phyloP scores from a whole-genome alignment of 2,329 filamentous ascomycete species.

The Botryotinia convoluta region DNA sequence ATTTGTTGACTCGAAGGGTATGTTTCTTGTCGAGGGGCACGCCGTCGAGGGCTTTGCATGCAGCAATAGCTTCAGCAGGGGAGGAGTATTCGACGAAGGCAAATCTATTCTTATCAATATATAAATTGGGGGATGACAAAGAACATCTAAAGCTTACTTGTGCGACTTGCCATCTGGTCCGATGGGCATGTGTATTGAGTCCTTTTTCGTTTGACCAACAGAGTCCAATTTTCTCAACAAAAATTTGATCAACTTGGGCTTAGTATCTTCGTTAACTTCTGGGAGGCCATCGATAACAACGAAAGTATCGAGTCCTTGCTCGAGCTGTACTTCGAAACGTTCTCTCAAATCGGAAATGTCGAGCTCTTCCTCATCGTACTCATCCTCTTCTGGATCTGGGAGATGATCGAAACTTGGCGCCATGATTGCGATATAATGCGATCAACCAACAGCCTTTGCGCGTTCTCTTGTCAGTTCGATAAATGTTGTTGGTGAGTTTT shows the following conservation, averaged over 20 bases:
- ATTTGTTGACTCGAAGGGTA: constrained; percentile 92
- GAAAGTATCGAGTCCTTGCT: constrained; percentile 94
- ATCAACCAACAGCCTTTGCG: constrained; percentile 19
- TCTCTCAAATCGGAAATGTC: constrained; percentile 93
- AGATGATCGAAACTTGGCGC: constrained; percentile 91
- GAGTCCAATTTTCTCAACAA: constrained; percentile 87
- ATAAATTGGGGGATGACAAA: constrained; percentile 3
- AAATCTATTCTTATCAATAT: constrained; percentile 56
- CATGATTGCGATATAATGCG: constrained; percentile 58
- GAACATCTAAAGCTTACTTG: constrained; percentile 56
- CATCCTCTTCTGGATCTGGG: constrained; percentile 82
- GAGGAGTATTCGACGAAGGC: constrained; percentile 97
- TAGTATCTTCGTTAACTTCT: constrained; percentile 82
- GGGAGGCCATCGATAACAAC: constrained; percentile 95
- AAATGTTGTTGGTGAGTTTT: constrained; percentile 17
- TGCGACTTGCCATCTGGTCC: constrained; percentile 82
- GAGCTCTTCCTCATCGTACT: constrained; percentile 88
- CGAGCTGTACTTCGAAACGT: constrained; percentile 92
- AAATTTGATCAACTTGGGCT: constrained; percentile 94
- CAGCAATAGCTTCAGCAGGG: constrained; percentile 82
- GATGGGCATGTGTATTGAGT: constrained; percentile 90
- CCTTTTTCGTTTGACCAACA: constrained; percentile 81
- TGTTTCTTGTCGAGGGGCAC: constrained; percentile 95
- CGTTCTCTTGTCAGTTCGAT: constrained; percentile 19
- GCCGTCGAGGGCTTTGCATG: constrained; percentile 83